Evolutionary conservation across 129 eudicot genomes (phyloP).

Genomic region (Gnaphalium uliginosum): DNA sequence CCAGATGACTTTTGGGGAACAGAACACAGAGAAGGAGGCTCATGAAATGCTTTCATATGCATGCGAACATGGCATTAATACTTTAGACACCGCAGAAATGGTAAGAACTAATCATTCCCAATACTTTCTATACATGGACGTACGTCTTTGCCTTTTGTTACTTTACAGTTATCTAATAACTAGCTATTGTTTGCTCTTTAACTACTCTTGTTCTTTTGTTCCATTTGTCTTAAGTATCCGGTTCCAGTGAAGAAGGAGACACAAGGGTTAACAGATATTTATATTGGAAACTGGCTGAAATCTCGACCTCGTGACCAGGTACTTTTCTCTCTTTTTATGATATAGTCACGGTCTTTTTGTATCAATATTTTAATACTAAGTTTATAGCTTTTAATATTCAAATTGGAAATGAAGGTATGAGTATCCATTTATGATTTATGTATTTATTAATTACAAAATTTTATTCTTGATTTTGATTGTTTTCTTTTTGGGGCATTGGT

Average conservation of each 20-base stretch:
- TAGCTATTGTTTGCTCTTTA: neutral
- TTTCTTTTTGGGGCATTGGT: conserved; percentile 10
- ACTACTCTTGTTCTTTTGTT: neutral
- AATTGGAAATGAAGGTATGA: conserved; percentile 13
- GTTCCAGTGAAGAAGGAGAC: conserved; percentile 82
- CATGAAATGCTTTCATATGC: conserved; percentile 82
- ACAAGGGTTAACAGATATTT: conserved; percentile 84
- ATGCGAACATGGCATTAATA: conserved; percentile 75
- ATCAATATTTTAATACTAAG: neutral
- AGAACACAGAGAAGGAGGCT: conserved; percentile 96
- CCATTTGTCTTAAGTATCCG: conserved; percentile 57
- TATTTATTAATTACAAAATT: neutral
- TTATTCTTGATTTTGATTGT: neutral
- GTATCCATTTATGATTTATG: conserved; percentile 15
- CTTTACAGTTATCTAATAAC: neutral
- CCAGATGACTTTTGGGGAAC: conserved; percentile 98
- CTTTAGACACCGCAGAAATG: conserved; percentile 81
- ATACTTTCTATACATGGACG: neutral
- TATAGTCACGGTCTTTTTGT: conserved; percentile 13
- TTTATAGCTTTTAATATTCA: neutral
- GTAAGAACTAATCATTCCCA: conserved; percentile 44
- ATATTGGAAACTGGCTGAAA: conserved; percentile 83
- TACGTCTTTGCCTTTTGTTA: neutral
- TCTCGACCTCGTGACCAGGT: conserved; percentile 95
- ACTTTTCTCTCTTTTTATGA: neutral